Base-by-base conservation (phyloP, 2,329 filamentous ascomycete genomes). In the Amauroascus niger region DNA sequence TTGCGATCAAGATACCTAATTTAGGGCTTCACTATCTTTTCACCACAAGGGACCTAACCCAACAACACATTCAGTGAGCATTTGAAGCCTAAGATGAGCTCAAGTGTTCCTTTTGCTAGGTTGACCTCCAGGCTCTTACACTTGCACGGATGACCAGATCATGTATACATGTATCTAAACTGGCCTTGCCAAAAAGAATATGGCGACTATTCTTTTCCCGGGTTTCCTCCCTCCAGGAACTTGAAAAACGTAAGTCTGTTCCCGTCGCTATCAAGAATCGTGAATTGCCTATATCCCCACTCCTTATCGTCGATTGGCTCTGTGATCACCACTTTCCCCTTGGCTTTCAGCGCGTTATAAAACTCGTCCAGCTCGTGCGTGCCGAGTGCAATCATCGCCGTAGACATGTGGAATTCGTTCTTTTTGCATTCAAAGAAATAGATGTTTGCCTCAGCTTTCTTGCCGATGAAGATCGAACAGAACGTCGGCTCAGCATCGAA, bases 401-500 rank as follows among this genome's bases (percentile, higher is more conserved):
- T 51, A 0, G 55, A 56, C 6, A 39, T 26, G 30, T 55, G 52
- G 28, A 60, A 58, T 14, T 54, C 55, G 11, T 50, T 11, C 8
- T 49, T 46, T 9, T 43, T 56, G 30, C 39, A 53, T 45, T 54
- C 40, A 18, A 57, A 60, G 33, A 60, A 58, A 35, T 61, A 60
- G 7, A 61, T 59, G 45, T 61, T 61, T 20, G 57, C 59, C 2
- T 57, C 54, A n/a, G 58, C 55, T 28, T 57, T 60, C 41, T 54
- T 55, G 18, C 59, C 60, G 13, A 58, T 57, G 47, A 55, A 57
- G 3, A 60, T 49, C 4, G 59, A 60, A 49, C 57, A 61, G 30
- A 60, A 60, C 3, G n/a, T 56, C 14, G 53, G 59, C 16, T 58
- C 47, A n/a, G 28, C 50, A 41, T 54, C 44, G 24, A 54, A 44